Base-by-base conservation (phyloP, 108 stramenopile species). In the Craspedostauros australis region DNA sequence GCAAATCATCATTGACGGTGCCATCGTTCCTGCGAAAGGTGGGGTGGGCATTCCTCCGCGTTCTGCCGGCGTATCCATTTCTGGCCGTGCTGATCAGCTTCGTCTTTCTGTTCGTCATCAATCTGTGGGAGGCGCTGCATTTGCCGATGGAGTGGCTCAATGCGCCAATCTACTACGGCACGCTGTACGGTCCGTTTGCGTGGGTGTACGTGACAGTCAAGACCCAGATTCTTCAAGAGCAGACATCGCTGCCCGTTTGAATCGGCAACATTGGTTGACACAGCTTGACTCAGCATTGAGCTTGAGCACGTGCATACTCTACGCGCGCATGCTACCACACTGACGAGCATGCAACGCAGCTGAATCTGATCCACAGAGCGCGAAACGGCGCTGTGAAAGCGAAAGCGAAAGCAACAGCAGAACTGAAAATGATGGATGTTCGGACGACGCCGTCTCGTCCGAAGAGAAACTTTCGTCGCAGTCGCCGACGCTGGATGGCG, bases 181-280 rank as follows among this genome's bases (percentile, higher is more conserved):
- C 80, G 1, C 43, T 90, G 37, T 90, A 90, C 44, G 88, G 88
- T 3, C 86, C 86, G 2, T 79, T 88, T 63, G 77, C 80, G 28
- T 65, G 72, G 24, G 57, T 80, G 0, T 88, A 83, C 58, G 73
- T 66, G 54, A 50, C 72, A 59, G 82, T 88, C 26, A 88, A 88
- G 54, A 60, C 55, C 16, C 56, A 57, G 26, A 54, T 80, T 27
- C 38, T 54, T 2, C 30, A 57, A 33, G 30, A 45, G 47, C 39
- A n/a, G 9, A 21, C 41, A 42, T 5, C 41, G 9, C 6, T 9
- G 12, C 12, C n/a, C 20, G 7, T 43, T 7, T n/a, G n/a, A n/a
- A n/a, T n/a, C n/a, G n/a, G n/a, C n/a, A n/a, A n/a, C n/a, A n/a
- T n/a, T n/a, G n/a, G n/a, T n/a, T n/a, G n/a, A n/a, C n/a, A n/a